Conservation (phyloP, 805 yeast genomes). For the Saturnispora halmiae region DNA sequence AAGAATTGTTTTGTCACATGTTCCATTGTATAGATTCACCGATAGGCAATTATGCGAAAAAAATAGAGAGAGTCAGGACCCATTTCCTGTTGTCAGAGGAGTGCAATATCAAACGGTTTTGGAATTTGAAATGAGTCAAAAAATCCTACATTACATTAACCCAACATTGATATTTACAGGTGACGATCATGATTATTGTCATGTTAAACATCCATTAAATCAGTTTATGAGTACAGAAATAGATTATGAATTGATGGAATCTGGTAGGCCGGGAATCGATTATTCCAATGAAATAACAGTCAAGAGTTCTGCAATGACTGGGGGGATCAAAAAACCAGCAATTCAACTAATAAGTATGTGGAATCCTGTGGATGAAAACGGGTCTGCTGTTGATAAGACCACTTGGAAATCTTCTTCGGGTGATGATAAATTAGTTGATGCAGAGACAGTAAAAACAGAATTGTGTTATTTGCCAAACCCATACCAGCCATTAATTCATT, state of each 20-base stretch:
- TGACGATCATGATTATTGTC: slow-evolving; percentile 96
- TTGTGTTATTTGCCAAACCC: slow-evolving; percentile 27
- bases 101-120: slow-evolving; percentile 87
- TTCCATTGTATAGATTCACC: slow-evolving; percentile 72
- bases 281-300: slow-evolving; percentile 70
- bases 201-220: slow-evolving; percentile 42
- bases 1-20: slow-evolving; percentile 70
- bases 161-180: slow-evolving; percentile 80
- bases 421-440: slow-evolving; percentile 20
- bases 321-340: slow-evolving; percentile 83
- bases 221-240: slow-evolving; percentile 13
- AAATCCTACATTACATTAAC: slow-evolving; percentile 45
- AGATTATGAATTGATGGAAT: slow-evolving; percentile 9
- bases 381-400: neutral
- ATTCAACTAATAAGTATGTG: slow-evolving; percentile 67
- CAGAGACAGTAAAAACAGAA: slow-evolving; percentile 23
- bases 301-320: slow-evolving; percentile 86
- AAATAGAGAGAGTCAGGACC: slow-evolving; percentile 53
- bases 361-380: slow-evolving; percentile 20
- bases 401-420: slow-evolving; percentile 7
- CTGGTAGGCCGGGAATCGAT: slow-evolving; percentile 16
- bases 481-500: slow-evolving; percentile 18
- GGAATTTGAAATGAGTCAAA: slow-evolving; percentile 47
- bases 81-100: slow-evolving; percentile 67
- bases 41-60: slow-evolving; percentile 63